These are phyloP conservation scores for Ogataea hybrid DNA, from an alignment of 1,139 yeast species.

Conservation along the genomic window DNA sequence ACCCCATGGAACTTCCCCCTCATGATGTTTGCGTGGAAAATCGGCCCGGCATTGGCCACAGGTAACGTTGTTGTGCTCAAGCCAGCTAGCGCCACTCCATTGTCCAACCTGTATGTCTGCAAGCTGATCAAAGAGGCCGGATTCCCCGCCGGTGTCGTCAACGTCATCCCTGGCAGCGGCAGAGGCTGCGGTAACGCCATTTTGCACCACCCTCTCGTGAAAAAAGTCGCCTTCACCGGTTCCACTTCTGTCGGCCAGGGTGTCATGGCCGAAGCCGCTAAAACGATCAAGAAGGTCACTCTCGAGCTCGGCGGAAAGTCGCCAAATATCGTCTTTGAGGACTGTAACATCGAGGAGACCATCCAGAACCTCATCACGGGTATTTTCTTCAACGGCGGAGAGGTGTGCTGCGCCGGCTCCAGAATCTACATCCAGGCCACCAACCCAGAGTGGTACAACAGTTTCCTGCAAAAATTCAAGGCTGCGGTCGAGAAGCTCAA, in stretches of 20 bases:
- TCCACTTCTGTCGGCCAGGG: conserved; percentile 73
- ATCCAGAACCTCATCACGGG: conserved; percentile 58
- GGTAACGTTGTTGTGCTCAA: conserved; percentile 76
- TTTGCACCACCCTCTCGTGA: conserved; percentile 63
- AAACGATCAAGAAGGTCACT: conserved; percentile 75
- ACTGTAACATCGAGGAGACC: conserved; percentile 64
- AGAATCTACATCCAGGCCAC: conserved; percentile 66
- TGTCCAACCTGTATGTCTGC: conserved; percentile 69
- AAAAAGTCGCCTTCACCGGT: conserved; percentile 86
- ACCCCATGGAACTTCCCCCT: conserved; percentile 92
- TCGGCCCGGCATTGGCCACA: conserved; percentile 78
- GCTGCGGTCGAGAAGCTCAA: conserved; percentile 53
- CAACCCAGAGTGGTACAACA: conserved; percentile 62
- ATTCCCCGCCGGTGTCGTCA: conserved; percentile 76
- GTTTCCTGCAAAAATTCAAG: conserved; percentile 58
- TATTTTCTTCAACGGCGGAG: conserved; percentile 80
- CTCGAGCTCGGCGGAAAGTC: conserved; percentile 87
- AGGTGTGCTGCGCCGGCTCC: conserved; percentile 85
- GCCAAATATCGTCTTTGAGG: conserved; percentile 73
- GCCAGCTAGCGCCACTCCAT: conserved; percentile 77
- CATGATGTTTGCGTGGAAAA: conserved; percentile 77
- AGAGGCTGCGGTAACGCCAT: conserved; percentile 72
- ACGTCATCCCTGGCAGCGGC: conserved; percentile 75
- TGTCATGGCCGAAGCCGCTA: conserved; percentile 69
- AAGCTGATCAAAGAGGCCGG: conserved; percentile 66